Evolutionary conservation across 2,329 filamentous ascomycete genomes (phyloP).

Genomic region (Botryotinia globosa): DNA sequence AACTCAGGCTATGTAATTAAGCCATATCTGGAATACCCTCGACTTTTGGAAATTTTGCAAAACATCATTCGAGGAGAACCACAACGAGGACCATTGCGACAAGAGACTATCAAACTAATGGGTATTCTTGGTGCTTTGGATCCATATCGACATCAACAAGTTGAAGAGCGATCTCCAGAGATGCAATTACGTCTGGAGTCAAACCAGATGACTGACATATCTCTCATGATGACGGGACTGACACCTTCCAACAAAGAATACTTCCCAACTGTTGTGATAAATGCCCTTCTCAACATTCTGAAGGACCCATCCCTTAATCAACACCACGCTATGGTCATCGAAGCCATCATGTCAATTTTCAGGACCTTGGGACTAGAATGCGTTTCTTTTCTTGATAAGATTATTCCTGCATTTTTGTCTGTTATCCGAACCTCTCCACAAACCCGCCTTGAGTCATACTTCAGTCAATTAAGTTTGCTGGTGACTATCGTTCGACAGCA

Average conservation of each 20-base stretch:
- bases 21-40: constrained; percentile 91
- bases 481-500: constrained; percentile 96
- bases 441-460: constrained; percentile 86
- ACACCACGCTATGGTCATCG: constrained; percentile 90
- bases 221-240: constrained; percentile 94
- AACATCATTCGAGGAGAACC: constrained; percentile 90
- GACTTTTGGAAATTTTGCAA: constrained; percentile 87
- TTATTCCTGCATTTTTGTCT: constrained; percentile 87
- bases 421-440: constrained; percentile 81
- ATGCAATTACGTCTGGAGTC: constrained; percentile 64
- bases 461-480: constrained; percentile 90
- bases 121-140: constrained; percentile 93
- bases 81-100: constrained; percentile 77
- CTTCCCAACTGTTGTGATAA: constrained; percentile 96
- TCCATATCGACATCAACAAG: constrained; percentile 93
- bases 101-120: constrained; percentile 95
- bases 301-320: constrained; percentile 87
- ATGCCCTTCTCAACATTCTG: constrained; percentile 86
- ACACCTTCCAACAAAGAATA: constrained; percentile 98
- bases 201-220: constrained; percentile 81
- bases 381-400: constrained; percentile 88
- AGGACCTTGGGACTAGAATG: constrained; percentile 94
- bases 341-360: constrained; percentile 98
- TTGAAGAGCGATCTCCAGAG: constrained; percentile 84
- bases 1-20: constrained; percentile 98